Base-by-base conservation (phyloP, 78 protist species). In the Cavenderia fasciculata region DNA sequence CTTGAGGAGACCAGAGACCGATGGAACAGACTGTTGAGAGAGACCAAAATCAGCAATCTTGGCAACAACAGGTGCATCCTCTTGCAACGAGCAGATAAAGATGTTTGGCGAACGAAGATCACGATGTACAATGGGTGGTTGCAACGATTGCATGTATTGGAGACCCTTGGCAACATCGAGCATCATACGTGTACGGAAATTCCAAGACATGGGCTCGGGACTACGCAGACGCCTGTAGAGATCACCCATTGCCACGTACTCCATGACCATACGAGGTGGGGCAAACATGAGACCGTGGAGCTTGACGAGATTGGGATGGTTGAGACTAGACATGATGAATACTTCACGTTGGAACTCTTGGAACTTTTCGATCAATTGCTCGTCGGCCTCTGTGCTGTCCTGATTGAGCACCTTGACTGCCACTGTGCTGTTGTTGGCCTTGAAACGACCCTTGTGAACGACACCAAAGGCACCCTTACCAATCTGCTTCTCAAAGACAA, bases 41-140 rank as follows among this genome's bases (percentile, higher is more conserved):
- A 88, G 56, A 74, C 94, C 94, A 51, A 88, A 88, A 72, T 88
- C 94, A 2, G 94, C 94, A 27, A 88, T 69, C 62, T 88, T 88
- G 1, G 92, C 92, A 44, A 47, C 33, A 36, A 86, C 92, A 16
- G 90, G 71, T 0, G 92, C 82, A 54, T 62, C 69, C 34, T 86
- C 92, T 4, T 86, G 41, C 16, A 70, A 18, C 3, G 92, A 72
- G 1, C 16, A 10, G 21, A 86, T 46, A 46, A 86, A 74, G 44
- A 86, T 74, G 31, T 86, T 86, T 36, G 92, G 92, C 6, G 73
- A 52, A 62, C 85, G 73, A 33, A 86, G 59, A 74, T 86, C 92
- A 65, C 92, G 82, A 65, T 86, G 92, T 21, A 86, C 78, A 34
- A 86, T 72, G 3, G 92, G 92, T 63, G 92, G 92, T 8, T 21